These are phyloP conservation scores for Picochlorum costavermella DNA, from an alignment of 139 green algal species.

Conservation along the genomic window DNA sequence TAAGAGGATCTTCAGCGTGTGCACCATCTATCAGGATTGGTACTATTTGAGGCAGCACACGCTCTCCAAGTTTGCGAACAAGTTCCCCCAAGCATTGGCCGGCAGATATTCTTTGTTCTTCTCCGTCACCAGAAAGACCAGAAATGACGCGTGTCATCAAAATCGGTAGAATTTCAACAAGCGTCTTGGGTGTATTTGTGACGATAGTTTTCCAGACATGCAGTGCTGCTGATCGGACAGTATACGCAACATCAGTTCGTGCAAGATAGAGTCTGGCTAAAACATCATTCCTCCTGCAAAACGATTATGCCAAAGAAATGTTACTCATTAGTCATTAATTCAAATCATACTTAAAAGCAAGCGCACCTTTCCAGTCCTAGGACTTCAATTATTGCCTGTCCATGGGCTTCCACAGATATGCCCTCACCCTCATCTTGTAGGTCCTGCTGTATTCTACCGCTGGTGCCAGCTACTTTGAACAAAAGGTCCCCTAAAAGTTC, in stretches of 20 bases:
- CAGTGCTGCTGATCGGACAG: conserved; percentile 69
- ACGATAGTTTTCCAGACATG: conserved; percentile 97
- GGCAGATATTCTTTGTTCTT: conserved; percentile 56
- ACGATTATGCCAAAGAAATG: neutral
- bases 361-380: conserved; percentile 53
- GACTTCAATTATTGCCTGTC: conserved; percentile 61
- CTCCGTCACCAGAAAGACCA: conserved; percentile 47
- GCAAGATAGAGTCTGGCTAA: conserved; percentile 80
- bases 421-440: conserved; percentile 89
- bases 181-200: conserved; percentile 90
- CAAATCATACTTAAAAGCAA: neutral
- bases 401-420: conserved; percentile 73
- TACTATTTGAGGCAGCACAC: conserved; percentile 78
- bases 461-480: conserved; percentile 89
- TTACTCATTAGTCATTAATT: neutral
- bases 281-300: conserved; percentile 56
- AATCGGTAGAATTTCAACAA: conserved; percentile 76
- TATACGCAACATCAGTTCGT: conserved; percentile 67
- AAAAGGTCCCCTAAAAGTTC: conserved; percentile 94
- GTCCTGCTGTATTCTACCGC: conserved; percentile 76
- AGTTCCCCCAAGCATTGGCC: conserved; percentile 87
- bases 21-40: conserved; percentile 81
- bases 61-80: conserved; percentile 93
- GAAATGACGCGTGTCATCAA: conserved; percentile 75
- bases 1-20: conserved; percentile 5